Percentiles rank a stretch among this genome's conserved stretches.
Conservation (phyloP, 2,329 filamentous ascomycete genomes). For the Aspergillus sclerotialis region DNA sequence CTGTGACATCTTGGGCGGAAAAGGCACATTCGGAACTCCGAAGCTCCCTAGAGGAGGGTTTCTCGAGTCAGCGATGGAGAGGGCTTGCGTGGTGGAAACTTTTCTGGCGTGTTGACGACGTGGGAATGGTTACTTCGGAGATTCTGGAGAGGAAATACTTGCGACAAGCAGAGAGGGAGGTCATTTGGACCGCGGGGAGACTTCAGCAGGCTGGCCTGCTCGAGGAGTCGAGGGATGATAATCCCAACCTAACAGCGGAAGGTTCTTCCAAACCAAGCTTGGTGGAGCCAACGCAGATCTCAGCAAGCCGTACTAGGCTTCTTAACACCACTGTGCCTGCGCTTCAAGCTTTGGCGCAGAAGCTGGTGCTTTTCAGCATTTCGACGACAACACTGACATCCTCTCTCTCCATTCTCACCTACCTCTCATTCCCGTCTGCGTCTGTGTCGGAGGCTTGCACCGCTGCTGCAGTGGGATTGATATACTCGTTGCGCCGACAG, state of each 20-base stretch:
- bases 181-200: conserved; percentile 76
- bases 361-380: conserved; percentile 66
- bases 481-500: conserved; percentile 51
- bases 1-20: conserved; percentile 68
- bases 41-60: conserved; percentile 68
- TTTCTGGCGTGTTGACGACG: conserved; percentile 90
- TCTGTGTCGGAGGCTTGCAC: conserved; percentile 53
- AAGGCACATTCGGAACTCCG: conserved; percentile 76
- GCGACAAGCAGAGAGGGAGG: conserved; percentile 66
- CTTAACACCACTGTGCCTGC: conserved; percentile 61
- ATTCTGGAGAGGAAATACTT: conserved; percentile 74
- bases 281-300: conserved; percentile 70
- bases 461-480: conserved; percentile 52
- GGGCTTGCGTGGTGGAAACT: conserved; percentile 89
- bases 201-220: conserved; percentile 59
- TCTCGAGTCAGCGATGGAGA: conserved; percentile 68
- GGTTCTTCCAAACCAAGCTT: conserved; percentile 1
- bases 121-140: conserved; percentile 72
- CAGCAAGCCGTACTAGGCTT: conserved; percentile 61
- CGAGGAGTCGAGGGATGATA: conserved; percentile 17
- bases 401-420: conserved; percentile 50
- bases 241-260: no score
- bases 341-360: conserved; percentile 66
- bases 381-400: conserved; percentile 62
- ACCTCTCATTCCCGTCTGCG: conserved; percentile 45